phyloP scores from a whole-genome alignment of 139 green algal species.

The Chlamydomonas sphaeroides region DNA sequence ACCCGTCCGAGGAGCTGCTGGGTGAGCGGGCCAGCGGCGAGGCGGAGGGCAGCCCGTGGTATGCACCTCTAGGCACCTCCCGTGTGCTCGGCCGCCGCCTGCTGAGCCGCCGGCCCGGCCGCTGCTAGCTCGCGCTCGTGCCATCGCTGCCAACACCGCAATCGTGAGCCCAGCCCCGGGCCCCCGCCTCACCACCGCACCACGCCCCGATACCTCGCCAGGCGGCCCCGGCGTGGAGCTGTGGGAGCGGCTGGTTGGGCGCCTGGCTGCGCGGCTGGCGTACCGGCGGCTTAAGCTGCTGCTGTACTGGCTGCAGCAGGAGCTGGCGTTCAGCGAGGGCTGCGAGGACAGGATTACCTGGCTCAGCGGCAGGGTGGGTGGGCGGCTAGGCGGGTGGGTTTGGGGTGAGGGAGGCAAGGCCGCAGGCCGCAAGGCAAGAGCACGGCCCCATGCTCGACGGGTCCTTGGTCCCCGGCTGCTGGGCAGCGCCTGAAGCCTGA shows the following conservation, averaged over 20 bases:
- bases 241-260: constrained; percentile 39
- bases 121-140: too few species aligned
- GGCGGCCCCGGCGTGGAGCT: constrained; percentile 26
- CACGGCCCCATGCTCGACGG: too few species aligned
- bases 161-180: too few species aligned
- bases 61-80: too few species aligned
- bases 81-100: too few species aligned
- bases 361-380: constrained; percentile 40
- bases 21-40: background rate
- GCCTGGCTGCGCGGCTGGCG: constrained; percentile 16
- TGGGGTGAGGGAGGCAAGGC: too few species aligned
- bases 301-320: constrained; percentile 52
- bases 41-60: too few species aligned
- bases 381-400: background rate
- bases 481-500: background rate
- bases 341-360: constrained; percentile 42
- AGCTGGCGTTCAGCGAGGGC: constrained; percentile 53
- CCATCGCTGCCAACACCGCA: too few species aligned
- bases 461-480: background rate
- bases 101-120: too few species aligned
- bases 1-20: constrained; percentile 11
- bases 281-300: constrained; percentile 54
- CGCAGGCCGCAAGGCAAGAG: too few species aligned
- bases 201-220: too few species aligned
- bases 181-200: too few species aligned